These are phyloP conservation scores for Colletotrichum sp. DNA, from an alignment of 2,329 filamentous ascomycete genomes.

Conservation along the genomic window DNA sequence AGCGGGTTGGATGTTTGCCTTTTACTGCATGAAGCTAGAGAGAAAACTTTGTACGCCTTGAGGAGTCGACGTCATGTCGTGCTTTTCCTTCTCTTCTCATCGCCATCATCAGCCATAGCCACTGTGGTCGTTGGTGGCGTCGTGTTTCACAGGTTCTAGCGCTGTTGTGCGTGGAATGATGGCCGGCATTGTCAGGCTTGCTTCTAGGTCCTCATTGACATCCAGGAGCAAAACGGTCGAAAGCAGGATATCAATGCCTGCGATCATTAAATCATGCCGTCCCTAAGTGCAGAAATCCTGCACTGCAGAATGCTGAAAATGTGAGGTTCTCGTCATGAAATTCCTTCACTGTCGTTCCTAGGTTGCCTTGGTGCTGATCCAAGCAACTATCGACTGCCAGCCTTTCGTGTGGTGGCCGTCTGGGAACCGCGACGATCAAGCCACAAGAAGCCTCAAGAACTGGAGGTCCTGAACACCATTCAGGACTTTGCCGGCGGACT, in stretches of 20 bases:
- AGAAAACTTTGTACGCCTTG: constrained; percentile 8
- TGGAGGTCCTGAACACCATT: neutral
- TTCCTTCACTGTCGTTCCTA: neutral
- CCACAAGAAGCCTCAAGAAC: neutral
- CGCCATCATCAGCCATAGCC: neutral
- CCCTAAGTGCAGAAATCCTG: constrained; percentile 6
- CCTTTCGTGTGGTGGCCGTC: neutral
- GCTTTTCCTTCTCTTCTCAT: neutral
- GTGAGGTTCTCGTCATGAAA: neutral
- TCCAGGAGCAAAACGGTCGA: neutral
- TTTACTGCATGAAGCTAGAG: constrained; percentile 1
- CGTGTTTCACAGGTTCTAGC: neutral
- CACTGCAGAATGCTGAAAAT: neutral
- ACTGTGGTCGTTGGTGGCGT: neutral
- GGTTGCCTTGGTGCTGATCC: neutral
- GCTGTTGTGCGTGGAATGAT: neutral
- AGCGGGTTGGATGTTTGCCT: neutral
- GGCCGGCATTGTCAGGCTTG: neutral
- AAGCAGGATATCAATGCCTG: neutral
- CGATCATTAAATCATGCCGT: neutral
- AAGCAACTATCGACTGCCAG: neutral
- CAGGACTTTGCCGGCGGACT: neutral
- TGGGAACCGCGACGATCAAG: neutral
- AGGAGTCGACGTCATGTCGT: neutral
- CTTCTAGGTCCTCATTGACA: neutral